Conservation (phyloP, 2,329 filamentous ascomycete genomes). For the Arthrobotrys entomopaga region DNA sequence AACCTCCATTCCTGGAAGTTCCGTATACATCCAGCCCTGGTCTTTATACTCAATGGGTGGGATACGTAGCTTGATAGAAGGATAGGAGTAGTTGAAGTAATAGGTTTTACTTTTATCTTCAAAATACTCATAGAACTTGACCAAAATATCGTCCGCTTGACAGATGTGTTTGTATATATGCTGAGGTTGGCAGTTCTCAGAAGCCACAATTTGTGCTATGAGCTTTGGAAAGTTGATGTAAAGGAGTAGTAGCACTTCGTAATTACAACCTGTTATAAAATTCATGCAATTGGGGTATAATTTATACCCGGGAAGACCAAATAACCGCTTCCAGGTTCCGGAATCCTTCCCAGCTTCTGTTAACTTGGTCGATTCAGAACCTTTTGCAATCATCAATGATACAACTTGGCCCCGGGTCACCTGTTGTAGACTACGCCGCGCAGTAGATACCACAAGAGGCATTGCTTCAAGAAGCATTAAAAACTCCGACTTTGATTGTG, state of each 20-base stretch:
- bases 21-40: constrained; percentile 32
- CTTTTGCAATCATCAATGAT: too few species aligned
- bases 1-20: constrained; percentile 21
- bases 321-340: constrained; percentile 13
- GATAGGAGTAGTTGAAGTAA: constrained; percentile 12
- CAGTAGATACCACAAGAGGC: too few species aligned
- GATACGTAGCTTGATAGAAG: constrained; percentile 11
- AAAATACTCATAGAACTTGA: neutral
- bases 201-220: constrained; percentile 2
- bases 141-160: neutral
- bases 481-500: too few species aligned
- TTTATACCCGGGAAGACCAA: neutral
- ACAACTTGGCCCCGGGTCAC: too few species aligned
- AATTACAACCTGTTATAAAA: too few species aligned
- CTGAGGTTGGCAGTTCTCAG: constrained; percentile 2
- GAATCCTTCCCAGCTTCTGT: neutral
- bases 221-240: constrained; percentile 14
- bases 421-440: too few species aligned
- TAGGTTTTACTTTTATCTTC: neutral
- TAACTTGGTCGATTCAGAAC: too few species aligned
- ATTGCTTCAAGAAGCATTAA: too few species aligned
- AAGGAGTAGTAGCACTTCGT: neutral
- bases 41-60: constrained; percentile 8
- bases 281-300: neutral
- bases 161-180: neutral